A percentile compares a stretch with the other conserved stretches of the same genome.
Conservation (phyloP, 176 grass and related monocot species). For the Rhynchospora pubera region DNA sequence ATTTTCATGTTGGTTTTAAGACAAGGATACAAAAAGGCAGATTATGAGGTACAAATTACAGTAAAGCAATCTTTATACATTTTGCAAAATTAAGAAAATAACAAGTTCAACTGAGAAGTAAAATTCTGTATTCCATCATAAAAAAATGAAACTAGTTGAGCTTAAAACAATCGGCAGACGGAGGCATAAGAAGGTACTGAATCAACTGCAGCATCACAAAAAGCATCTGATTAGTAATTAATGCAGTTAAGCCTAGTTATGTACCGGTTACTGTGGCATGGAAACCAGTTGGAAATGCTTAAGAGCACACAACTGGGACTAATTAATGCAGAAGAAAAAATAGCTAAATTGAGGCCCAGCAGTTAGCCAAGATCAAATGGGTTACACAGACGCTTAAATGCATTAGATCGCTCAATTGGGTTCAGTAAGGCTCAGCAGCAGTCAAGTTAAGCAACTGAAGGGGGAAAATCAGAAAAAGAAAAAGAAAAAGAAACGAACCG, state of each 20-base stretch:
- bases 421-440: background rate
- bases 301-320: no score
- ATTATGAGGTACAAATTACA: slow-evolving; percentile 7
- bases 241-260: background rate
- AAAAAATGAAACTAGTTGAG: background rate
- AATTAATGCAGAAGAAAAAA: background rate
- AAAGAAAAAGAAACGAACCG: slow-evolving; percentile 39
- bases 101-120: background rate
- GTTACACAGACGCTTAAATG: background rate
- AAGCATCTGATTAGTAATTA: background rate
- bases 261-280: background rate
- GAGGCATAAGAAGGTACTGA: slow-evolving; percentile 15
- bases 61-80: background rate
- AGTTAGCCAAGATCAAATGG: background rate
- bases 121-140: background rate
- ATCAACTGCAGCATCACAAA: slow-evolving; percentile 22
- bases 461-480: background rate
- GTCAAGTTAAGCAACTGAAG: background rate
- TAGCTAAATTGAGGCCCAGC: background rate
- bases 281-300: no score
- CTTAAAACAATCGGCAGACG: slow-evolving; percentile 7
- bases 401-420: background rate
- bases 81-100: background rate
- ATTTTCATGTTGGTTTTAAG: background rate
- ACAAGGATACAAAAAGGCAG: background rate